Base-by-base conservation (phyloP, 2,329 filamentous ascomycete species). In the Rachicladosporium sp. region DNA sequence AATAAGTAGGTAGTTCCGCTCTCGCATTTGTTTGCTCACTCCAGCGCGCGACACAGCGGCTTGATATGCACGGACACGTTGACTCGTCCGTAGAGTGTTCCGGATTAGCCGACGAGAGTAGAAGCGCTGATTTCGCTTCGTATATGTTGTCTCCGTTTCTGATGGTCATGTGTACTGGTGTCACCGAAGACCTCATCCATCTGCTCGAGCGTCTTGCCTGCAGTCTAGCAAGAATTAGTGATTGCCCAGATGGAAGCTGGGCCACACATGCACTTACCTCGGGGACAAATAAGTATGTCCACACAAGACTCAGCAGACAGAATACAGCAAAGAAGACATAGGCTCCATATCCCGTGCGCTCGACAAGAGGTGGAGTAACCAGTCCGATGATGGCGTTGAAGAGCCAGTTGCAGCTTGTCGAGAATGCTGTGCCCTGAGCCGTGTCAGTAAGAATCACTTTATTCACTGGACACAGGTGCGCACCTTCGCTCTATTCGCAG, bases 381-480 rank as follows among this genome's bases (percentile, higher is more conserved):
- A 58, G 37, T 2, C 50, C 46, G 19, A 78, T 73, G 37, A 76
- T 70, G 46, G 80, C 79, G 54, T 80, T 78, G 53, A 71, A 74
- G 2, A 78, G 57, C 63, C 80, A 83, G 58, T 77, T 79, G 8
- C 69, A 70, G 43, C 69, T 74, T 0, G 76, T 80, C 0, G 74
- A 76, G 2, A 80, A 61, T 9, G 36, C 69, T 57, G 13, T 64
- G 49, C 10, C 62, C 36, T 38, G 2, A 10, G 1, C 10, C 1
- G 31, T 35, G 32, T 31, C 9, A 31, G 29, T 42, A 64, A 51
- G 64, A 78, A 8, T 66, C 13, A 29, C 29, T 27, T 10, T 6
- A n/a, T 5, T 32, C 11, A 4, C 31, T 21, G 7, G 10, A 31
- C n/a, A 7, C 10, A 12, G 3, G 23, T 12, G 29, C 58, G 2